Evolutionary conservation across 1,284 basidiomycete genomes (phyloP).

Genomic region (Fomitopsis pinicola): DNA sequence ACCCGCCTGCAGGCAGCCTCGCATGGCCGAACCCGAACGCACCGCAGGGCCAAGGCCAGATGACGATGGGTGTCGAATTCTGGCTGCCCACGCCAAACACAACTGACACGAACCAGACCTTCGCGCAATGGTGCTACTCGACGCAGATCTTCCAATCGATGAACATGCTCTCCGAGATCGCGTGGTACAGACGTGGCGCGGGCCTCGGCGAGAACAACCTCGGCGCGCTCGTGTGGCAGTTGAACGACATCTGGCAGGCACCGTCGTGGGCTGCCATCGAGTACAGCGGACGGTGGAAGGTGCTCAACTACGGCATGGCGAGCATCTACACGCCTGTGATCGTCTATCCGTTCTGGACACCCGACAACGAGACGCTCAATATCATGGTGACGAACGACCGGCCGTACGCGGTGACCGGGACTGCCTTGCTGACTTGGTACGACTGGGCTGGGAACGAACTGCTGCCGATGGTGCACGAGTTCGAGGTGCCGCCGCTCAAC

Average conservation of each 20-base stretch:
- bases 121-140: constrained; percentile 59
- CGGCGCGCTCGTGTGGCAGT: constrained; percentile 58
- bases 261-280: constrained; percentile 58
- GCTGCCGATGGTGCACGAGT: constrained; percentile 33
- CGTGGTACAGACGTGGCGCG: constrained; percentile 56
- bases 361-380: constrained; percentile 43
- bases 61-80: constrained; percentile 45
- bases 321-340: constrained; percentile 44
- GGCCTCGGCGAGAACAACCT: constrained; percentile 56
- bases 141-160: constrained; percentile 55
- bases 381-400: constrained; percentile 49
- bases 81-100: constrained; percentile 54
- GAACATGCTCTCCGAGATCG: constrained; percentile 56
- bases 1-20: constrained; percentile 52
- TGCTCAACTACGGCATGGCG: constrained; percentile 49
- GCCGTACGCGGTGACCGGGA: constrained; percentile 44
- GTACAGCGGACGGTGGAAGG: constrained; percentile 62
- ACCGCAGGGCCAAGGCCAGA: constrained; percentile 48
- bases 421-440: constrained; percentile 53
- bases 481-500: constrained; percentile 45
- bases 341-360: constrained; percentile 53
- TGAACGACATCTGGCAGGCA: constrained; percentile 69
- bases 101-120: constrained; percentile 48
- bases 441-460: constrained; percentile 48
- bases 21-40: constrained; percentile 58